phyloP scores from a whole-genome alignment of 2,329 filamentous ascomycete genomes.

The Aspergillus brunneoviolaceus region DNA sequence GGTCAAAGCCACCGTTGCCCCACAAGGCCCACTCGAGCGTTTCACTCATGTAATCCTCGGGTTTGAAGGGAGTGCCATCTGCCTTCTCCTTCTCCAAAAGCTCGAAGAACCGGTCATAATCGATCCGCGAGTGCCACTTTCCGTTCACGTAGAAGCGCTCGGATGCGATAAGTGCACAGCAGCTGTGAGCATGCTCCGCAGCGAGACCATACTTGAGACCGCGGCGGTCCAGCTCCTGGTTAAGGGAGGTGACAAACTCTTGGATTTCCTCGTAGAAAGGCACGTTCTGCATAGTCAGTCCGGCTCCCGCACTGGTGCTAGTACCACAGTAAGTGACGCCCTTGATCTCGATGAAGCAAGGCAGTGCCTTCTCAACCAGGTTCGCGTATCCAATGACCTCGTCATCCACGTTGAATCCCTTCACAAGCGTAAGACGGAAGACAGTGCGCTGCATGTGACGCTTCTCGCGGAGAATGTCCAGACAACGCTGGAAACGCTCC shows the following conservation, averaged over 20 bases:
- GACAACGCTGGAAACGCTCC: slow-evolving; percentile 89
- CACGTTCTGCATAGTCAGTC: slow-evolving; percentile 94
- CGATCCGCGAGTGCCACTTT: slow-evolving; percentile 87
- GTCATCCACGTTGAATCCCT: slow-evolving; percentile 96
- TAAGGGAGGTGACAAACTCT: slow-evolving; percentile 75
- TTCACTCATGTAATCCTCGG: slow-evolving; percentile 87
- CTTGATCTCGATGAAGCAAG: slow-evolving; percentile 93
- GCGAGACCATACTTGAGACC: slow-evolving; percentile 85
- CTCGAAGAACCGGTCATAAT: slow-evolving; percentile 86
- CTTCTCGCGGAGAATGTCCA: slow-evolving; percentile 83
- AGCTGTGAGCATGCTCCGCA: slow-evolving; percentile 92
- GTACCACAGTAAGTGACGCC: slow-evolving; percentile 97
- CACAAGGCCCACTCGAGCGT: slow-evolving; percentile 94
- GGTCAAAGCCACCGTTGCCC: slow-evolving; percentile 94
- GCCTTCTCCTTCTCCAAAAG: slow-evolving; percentile 65
- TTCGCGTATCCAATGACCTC: slow-evolving; percentile 88
- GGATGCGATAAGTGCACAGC: slow-evolving; percentile 84
- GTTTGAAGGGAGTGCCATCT: slow-evolving; percentile 67
- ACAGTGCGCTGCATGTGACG: slow-evolving; percentile 87
- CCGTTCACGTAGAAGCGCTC: slow-evolving; percentile 73
- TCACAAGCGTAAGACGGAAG: slow-evolving; percentile 91
- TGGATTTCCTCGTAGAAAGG: slow-evolving; percentile 91
- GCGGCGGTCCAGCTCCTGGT: slow-evolving; percentile 64
- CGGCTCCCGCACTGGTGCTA: slow-evolving; percentile 76
- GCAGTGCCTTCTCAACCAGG: slow-evolving; percentile 79